Percentiles rank a stretch among this genome's conserved stretches.
phyloP scores from a whole-genome alignment of 1,139 yeast genomes.

The Yamadazyma songkhlaensis region DNA sequence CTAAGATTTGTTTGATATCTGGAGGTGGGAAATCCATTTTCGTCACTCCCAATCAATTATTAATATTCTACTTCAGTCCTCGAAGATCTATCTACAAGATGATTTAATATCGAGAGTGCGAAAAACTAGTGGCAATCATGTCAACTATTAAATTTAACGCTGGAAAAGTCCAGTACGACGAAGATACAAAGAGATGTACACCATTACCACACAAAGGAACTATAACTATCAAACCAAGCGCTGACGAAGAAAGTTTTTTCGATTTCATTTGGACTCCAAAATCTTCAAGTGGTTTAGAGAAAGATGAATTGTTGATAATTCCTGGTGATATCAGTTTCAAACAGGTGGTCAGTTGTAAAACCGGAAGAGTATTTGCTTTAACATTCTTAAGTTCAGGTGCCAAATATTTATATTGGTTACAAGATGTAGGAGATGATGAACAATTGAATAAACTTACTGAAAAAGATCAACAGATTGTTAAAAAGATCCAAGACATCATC shows the following conservation, averaged over 20 bases:
- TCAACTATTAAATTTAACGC: conserved; percentile 62
- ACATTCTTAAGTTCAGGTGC: conserved; percentile 83
- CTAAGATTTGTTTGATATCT: conserved; percentile 48
- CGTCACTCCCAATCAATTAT: no score
- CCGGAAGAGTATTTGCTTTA: conserved; percentile 85
- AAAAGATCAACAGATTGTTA: conserved; percentile 55
- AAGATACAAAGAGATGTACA: conserved; percentile 64
- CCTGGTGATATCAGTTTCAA: conserved; percentile 93
- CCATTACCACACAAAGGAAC: conserved; percentile 79
- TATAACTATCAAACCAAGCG: conserved; percentile 58
- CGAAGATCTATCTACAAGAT: neutral
- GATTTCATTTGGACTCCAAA: conserved; percentile 46
- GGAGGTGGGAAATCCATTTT: conserved; percentile 62
- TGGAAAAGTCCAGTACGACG: conserved; percentile 77
- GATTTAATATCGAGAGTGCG: conserved; percentile 14
- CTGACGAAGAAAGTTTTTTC: conserved; percentile 51
- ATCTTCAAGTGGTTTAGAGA: conserved; percentile 37
- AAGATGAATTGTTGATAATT: conserved; percentile 73
- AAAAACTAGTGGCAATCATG: conserved; percentile 4
- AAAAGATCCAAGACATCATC: conserved; percentile 55
- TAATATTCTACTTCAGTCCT: neutral
- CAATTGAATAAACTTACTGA: conserved; percentile 61
- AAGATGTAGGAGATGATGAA: conserved; percentile 68
- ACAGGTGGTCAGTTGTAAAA: conserved; percentile 67
- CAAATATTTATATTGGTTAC: conserved; percentile 87